Percentiles rank a stretch among this genome's conserved stretches.
phyloP scores from a whole-genome alignment of 768 basidiomycete genomes.

The Fibroporia radiculosa region DNA sequence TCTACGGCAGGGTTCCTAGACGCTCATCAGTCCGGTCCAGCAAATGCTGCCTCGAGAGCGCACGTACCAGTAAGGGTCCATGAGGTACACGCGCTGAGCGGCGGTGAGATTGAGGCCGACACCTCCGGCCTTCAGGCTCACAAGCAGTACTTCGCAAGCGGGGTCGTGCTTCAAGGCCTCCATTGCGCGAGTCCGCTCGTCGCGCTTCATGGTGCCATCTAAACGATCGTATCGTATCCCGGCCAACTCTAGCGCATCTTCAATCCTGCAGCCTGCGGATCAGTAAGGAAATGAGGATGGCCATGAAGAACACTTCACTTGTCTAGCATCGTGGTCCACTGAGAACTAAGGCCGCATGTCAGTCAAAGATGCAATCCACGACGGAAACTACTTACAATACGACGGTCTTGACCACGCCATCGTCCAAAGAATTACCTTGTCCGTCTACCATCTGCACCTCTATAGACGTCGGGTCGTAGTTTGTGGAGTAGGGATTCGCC shows the following conservation, averaged over 20 bases:
- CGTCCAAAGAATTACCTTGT: conserved; percentile 62
- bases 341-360: conserved; percentile 49
- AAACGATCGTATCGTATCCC: conserved; percentile 86
- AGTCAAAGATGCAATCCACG: conserved; percentile 10
- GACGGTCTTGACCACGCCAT: conserved; percentile 78
- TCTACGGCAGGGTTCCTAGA: conserved; percentile 92
- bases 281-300: conserved; percentile 6
- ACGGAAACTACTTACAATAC: conserved; percentile 69
- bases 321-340: conserved; percentile 93
- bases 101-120: conserved; percentile 95
- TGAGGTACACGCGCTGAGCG: conserved; percentile 88
- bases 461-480: conserved; percentile 71
- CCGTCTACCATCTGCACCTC: conserved; percentile 76
- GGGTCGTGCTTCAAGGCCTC: conserved; percentile 88
- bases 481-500: conserved; percentile 77
- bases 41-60: conserved; percentile 5
- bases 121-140: conserved; percentile 94
- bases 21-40: background rate
- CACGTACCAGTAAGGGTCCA: conserved; percentile 91
- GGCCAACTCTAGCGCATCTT: conserved; percentile 78
- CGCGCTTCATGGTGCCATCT: conserved; percentile 97
- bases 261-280: conserved; percentile 51
- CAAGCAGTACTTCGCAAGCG: conserved; percentile 85
- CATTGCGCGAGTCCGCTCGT: conserved; percentile 88
- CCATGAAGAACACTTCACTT: conserved; percentile 43